Conservation (phyloP, 306 rosid species). For the Castanea mollissima region DNA sequence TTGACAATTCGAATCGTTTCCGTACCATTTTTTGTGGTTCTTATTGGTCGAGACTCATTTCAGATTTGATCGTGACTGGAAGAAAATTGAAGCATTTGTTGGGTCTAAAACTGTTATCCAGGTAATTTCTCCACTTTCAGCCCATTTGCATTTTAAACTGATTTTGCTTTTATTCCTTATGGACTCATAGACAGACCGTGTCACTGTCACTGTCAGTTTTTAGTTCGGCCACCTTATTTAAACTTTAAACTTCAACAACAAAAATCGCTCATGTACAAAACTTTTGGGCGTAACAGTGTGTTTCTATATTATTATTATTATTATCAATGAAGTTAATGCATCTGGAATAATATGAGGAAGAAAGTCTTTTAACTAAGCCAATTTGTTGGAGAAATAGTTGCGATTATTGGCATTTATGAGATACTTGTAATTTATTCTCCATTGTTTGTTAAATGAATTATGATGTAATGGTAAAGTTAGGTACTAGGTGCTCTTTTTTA, state of each 20-base stretch:
- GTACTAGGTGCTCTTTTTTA: no score
- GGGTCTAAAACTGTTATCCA: constrained; percentile 98
- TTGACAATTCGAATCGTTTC: neutral
- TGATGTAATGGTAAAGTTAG: no score
- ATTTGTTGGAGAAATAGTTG: neutral
- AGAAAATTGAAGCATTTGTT: constrained; percentile 94
- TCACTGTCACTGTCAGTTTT: no score
- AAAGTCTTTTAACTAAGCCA: neutral
- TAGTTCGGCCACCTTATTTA: no score
- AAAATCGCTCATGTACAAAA: no score
- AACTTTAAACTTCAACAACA: no score
- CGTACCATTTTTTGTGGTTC: no score
- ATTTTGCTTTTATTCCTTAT: no score
- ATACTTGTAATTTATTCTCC: neutral
- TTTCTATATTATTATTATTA: no score
- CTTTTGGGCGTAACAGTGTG: no score
- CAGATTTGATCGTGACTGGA: constrained; percentile 99
- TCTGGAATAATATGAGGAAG: neutral
- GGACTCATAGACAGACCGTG: no score
- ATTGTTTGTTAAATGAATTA: neutral
- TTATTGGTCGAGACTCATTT: constrained; percentile 18
- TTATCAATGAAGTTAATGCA: neutral
- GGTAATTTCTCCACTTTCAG: constrained; percentile 41
- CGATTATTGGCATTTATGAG: neutral
- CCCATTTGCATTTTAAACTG: no score